These are phyloP conservation scores for Avena atlantica DNA, from an alignment of 176 grass and related monocot species.

Conservation along the genomic window DNA sequence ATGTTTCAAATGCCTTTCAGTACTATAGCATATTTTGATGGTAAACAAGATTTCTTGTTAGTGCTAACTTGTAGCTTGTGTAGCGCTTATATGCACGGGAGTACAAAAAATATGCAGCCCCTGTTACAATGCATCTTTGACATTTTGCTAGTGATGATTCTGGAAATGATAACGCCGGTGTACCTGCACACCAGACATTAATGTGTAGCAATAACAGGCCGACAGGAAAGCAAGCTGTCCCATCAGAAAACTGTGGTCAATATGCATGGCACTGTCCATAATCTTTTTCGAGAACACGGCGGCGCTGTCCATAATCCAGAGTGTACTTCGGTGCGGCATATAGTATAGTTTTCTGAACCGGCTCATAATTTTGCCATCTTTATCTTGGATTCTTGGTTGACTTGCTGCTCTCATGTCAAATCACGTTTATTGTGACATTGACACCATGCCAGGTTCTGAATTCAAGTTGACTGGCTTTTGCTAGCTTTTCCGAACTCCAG, in stretches of 20 bases:
- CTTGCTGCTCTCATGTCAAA: conserved; percentile 28
- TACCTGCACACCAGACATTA: conserved; percentile 7
- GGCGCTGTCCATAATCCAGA: not conserved
- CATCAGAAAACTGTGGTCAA: conserved; percentile 47
- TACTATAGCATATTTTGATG: not conserved
- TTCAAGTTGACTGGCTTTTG: conserved; percentile 18
- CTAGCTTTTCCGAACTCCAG: not conserved
- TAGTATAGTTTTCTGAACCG: conserved; percentile 18
- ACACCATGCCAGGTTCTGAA: conserved; percentile 34
- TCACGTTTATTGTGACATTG: conserved; percentile 48
- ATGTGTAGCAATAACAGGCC: conserved; percentile 16
- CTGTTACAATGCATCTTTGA: not conserved
- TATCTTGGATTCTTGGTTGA: conserved; percentile 15
- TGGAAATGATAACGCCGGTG: conserved; percentile 43
- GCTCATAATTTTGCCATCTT: conserved; percentile 33
- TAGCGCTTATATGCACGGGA: not conserved
- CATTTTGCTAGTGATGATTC: conserved; percentile 36
- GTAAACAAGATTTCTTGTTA: not conserved
- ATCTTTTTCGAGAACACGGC: conserved; percentile 23
- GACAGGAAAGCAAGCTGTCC: conserved; percentile 50
- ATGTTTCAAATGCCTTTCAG: not conserved
- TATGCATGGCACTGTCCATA: conserved; percentile 37
- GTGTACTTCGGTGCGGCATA: conserved; percentile 4
- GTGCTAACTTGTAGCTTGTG: not conserved
- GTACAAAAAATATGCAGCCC: not conserved